Conservation (phyloP, 441 rosid genomes). For the Populus trichocarpa region DNA sequence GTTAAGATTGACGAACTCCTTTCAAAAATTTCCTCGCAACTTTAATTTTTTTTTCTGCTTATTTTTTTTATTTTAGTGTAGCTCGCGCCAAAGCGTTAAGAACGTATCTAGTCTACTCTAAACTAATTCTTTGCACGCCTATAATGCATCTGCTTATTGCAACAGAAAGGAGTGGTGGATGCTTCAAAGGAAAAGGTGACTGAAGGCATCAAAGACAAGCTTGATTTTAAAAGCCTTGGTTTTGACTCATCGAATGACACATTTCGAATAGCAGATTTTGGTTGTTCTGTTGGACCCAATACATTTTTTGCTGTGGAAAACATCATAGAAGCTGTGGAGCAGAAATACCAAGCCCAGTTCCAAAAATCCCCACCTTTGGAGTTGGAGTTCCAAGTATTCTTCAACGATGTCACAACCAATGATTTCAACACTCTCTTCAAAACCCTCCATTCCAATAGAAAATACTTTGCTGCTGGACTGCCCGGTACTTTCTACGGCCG, state of each 20-base stretch:
- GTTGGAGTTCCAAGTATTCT: slow-evolving; percentile 17
- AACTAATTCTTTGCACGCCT: too few species aligned
- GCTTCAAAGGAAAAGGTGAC: slow-evolving; percentile 4
- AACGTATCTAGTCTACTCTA: too few species aligned
- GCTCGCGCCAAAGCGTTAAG: too few species aligned
- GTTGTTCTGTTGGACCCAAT: slow-evolving; percentile 24
- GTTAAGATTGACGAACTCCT: too few species aligned
- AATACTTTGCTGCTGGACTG: slow-evolving; percentile 21
- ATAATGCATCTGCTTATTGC: background rate
- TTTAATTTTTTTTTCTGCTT: too few species aligned
- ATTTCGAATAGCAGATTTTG: slow-evolving; percentile 17
- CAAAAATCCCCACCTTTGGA: background rate
- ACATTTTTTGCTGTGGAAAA: slow-evolving; percentile 19
- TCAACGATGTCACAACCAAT: slow-evolving; percentile 19
- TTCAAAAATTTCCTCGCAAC: too few species aligned
- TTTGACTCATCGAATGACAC: background rate
- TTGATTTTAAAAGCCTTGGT: background rate
- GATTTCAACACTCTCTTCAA: slow-evolving; percentile 41
- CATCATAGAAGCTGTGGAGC: slow-evolving; percentile 12
- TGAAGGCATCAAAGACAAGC: slow-evolving; percentile 8
- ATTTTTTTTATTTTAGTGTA: too few species aligned
- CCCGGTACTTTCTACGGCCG: slow-evolving; percentile 29
- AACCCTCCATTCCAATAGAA: slow-evolving; percentile 10
- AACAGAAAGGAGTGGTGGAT: slow-evolving; percentile 3
- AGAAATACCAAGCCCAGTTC: background rate